Base-by-base conservation (phyloP, 352 stramenopile species). In the Pythium folliculosum region DNA sequence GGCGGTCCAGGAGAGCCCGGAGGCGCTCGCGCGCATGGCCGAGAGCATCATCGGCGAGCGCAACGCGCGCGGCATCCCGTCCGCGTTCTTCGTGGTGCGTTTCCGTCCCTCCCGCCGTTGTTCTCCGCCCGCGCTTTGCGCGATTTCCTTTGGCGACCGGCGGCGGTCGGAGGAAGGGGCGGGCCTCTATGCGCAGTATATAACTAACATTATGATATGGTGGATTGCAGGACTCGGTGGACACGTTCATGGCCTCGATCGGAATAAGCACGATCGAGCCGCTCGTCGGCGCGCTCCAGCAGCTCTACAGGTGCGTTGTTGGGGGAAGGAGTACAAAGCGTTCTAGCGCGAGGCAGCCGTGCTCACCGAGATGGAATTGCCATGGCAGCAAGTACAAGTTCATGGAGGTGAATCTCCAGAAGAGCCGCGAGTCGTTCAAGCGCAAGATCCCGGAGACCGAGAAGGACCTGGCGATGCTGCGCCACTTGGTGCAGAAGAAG, bases 361-460 rank as follows among this genome's bases (percentile, higher is more conserved):
- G 27, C 27, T 32, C 3, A 32, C 27, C 27, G 27, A 32, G 27
- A 32, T 32, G 27, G 27, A 32, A 32, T 32, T 32, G 27, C 27
- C 13, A 14, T 27, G 13, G 21, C 54, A 94, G 84, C 77, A 95
- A 97, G 76, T 96, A 96, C 70, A 96, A 96, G 68, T 91, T 92
- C 60, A 95, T 96, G 84, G 90, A 97, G 73, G 89, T 81, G 49
- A 94, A 78, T 71, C 71, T 96, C 63, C 77, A 93, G 65, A 94
- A 94, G 77, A 92, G 76, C 67, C 88, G 86, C 59, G 84, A 91
- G 44, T 92, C 83, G 51, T 92, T 96, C 73, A 93, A 95, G 80
- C 82, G 77, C 68, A 96, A 96, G 80, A 87, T 96, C 63, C 96
- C 96, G 4, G 96, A 99, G 69, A 95, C 91, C 8, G 79, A 96